These are phyloP conservation scores for Ceratobasidium sp. DNA, from an alignment of 1,284 basidiomycete genomes.

Conservation along the genomic window DNA sequence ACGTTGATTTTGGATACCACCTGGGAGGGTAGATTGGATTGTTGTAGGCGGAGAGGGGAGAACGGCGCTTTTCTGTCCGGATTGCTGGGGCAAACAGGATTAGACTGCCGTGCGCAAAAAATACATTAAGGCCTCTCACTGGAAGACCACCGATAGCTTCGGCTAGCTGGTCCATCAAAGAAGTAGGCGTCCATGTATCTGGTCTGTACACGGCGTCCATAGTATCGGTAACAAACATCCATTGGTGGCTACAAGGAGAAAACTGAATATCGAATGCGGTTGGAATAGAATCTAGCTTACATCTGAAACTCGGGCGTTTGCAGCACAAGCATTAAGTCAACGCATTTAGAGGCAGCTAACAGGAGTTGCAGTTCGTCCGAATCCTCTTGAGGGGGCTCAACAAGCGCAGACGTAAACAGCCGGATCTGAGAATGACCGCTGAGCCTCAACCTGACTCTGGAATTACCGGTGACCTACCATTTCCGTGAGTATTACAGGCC, in stretches of 20 bases:
- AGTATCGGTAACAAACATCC: conserved; percentile 98
- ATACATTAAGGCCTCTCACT: conserved; percentile 54
- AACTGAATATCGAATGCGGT: not conserved
- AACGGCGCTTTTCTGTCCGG: conserved; percentile 28
- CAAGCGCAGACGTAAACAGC: conserved; percentile 77
- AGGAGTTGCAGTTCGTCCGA: conserved; percentile 88
- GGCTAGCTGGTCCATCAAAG: conserved; percentile 92
- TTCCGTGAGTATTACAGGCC: conserved; percentile 96
- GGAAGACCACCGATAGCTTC: conserved; percentile 81
- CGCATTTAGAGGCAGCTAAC: conserved; percentile 91
- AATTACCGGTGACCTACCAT: conserved; percentile 69
- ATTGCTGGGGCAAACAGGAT: conserved; percentile 13
- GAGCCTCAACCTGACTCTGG: not conserved
- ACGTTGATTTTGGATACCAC: conserved; percentile 62
- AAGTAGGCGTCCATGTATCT: conserved; percentile 85
- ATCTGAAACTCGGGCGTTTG: conserved; percentile 99
- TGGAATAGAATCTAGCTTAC: conserved; percentile 63
- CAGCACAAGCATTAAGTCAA: conserved; percentile 91
- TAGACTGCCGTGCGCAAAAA: not conserved
- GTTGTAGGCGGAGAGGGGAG: conserved; percentile 14
- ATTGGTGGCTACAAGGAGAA: conserved; percentile 82
- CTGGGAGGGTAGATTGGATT: conserved; percentile 10
- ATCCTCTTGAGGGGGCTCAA: conserved; percentile 76
- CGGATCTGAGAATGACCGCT: conserved; percentile 69
- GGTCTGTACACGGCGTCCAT: conserved; percentile 94